Evolutionary conservation across 2,329 filamentous ascomycete species (phyloP).

Genomic region (Colletotrichum tofieldiae): DNA sequence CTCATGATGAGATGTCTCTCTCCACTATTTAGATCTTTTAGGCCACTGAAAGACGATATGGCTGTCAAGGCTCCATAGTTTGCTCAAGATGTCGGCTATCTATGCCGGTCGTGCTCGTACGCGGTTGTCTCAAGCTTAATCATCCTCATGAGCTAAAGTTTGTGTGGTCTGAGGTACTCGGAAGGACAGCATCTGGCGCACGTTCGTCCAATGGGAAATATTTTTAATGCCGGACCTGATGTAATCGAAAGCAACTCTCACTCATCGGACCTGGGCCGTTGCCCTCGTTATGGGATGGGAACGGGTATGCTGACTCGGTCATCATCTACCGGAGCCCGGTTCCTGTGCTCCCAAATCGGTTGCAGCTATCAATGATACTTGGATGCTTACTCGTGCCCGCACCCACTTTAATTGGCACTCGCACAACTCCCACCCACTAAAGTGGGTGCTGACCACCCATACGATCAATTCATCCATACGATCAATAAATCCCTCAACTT

Average conservation of each 20-base stretch:
- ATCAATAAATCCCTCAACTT: no score
- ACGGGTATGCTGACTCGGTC: neutral
- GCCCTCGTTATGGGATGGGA: no score
- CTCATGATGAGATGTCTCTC: constrained; percentile 11
- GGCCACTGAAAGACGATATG: constrained; percentile 3
- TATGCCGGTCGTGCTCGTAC: constrained; percentile 14
- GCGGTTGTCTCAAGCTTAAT: constrained; percentile 2
- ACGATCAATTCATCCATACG: no score
- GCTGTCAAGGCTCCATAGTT: neutral
- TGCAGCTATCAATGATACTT: neutral
- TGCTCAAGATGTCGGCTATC: constrained; percentile 16
- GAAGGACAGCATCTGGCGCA: neutral
- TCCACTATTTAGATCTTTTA: constrained; percentile 12
- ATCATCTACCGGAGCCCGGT: neutral
- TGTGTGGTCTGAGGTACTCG: neutral
- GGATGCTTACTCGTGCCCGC: no score
- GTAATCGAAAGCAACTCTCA: neutral
- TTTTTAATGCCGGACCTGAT: neutral
- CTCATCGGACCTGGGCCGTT: neutral
- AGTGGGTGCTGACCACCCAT: no score
- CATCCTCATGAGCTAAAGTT: neutral
- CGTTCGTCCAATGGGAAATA: neutral
- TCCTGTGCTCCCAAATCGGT: neutral
- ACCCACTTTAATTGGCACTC: no score
- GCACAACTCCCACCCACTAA: no score